These are phyloP conservation scores for Geum urbanum DNA, from an alignment of 306 rosid genomes.

Conservation along the genomic window DNA sequence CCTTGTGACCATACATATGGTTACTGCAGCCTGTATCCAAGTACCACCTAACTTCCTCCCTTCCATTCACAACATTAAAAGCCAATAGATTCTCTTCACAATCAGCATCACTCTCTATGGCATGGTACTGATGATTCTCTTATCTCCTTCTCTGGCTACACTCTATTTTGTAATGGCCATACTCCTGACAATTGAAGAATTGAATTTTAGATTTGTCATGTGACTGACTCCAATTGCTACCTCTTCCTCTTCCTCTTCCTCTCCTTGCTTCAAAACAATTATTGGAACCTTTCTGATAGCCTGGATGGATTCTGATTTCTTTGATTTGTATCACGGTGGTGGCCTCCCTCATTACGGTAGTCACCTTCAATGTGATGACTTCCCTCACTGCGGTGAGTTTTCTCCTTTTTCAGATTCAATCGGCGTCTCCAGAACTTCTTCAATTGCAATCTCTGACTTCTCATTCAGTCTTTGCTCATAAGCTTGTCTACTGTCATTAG, in stretches of 20 bases:
- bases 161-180: neutral
- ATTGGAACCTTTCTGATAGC: neutral
- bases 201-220: neutral
- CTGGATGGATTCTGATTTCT: neutral
- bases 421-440: neutral
- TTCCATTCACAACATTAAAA: neutral
- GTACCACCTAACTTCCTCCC: neutral
- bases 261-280: neutral
- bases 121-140: neutral
- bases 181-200: neutral
- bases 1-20: neutral
- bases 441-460: neutral
- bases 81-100: neutral
- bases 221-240: neutral
- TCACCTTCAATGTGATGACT: neutral
- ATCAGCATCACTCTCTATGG: neutral
- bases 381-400: too few relatives aligned
- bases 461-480: neutral
- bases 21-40: neutral
- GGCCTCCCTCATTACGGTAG: neutral
- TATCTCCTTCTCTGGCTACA: neutral
- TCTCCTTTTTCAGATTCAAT: neutral
- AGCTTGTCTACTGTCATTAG: neutral
- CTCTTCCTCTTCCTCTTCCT: slow-evolving; percentile 4
- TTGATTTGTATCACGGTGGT: neutral